These are phyloP conservation scores for Solanum clarkiae DNA, from an alignment of 257 asterid genomes.

Conservation along the genomic window DNA sequence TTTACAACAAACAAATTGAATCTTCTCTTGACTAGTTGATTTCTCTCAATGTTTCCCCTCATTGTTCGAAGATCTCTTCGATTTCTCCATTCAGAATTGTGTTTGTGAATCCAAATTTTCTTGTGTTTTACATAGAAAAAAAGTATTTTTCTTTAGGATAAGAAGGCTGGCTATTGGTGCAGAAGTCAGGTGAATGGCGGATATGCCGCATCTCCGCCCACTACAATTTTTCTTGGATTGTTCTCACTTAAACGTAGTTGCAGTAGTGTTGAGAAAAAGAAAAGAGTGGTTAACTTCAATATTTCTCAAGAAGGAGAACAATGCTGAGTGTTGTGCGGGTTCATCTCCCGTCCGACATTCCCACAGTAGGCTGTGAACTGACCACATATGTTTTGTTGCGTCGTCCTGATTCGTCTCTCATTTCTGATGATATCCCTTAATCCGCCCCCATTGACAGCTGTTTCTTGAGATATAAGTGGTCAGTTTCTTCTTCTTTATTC, in stretches of 20 bases:
- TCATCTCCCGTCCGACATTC: conserved; percentile 84
- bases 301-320: conserved; percentile 15
- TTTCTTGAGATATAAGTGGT: conserved; percentile 83
- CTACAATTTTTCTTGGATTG: conserved; percentile 1
- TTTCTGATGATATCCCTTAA: conserved; percentile 69
- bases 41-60: neutral
- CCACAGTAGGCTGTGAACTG: conserved; percentile 73
- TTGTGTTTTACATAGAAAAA: neutral
- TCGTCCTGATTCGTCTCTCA: conserved; percentile 30
- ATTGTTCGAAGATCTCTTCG: neutral
- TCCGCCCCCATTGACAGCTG: conserved; percentile 54
- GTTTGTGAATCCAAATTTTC: neutral
- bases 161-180: conserved; percentile 56
- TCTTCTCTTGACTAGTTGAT: neutral
- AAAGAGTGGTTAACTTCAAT: neutral
- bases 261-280: neutral
- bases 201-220: conserved; percentile 44
- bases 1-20: neutral
- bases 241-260: neutral
- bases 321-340: conserved; percentile 90
- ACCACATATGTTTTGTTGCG: conserved; percentile 58
- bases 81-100: neutral
- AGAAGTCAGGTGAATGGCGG: conserved; percentile 72
- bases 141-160: neutral
- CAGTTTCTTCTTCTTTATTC: neutral